These are phyloP conservation scores for Gaillardinia entomophila DNA, from an alignment of 805 yeast species.

Conservation along the genomic window DNA sequence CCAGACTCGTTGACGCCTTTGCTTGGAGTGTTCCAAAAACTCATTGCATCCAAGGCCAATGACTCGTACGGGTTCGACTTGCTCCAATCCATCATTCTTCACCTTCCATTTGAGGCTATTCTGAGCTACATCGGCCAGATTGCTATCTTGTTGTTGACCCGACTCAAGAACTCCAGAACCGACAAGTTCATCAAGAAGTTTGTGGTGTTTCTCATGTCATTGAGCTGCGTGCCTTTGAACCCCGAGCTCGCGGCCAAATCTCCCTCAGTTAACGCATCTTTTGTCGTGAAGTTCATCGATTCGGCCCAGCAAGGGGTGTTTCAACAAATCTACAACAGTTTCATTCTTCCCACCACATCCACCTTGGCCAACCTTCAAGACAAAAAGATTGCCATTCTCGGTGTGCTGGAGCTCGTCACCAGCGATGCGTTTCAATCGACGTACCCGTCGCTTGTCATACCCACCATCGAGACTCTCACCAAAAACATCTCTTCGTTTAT, in stretches of 20 bases:
- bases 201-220: conserved; percentile 45
- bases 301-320: conserved; percentile 62
- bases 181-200: conserved; percentile 74
- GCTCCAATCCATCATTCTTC: conserved; percentile 59
- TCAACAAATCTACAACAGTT: conserved; percentile 42
- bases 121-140: conserved; percentile 61
- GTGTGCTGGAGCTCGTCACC: conserved; percentile 40
- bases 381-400: conserved; percentile 48
- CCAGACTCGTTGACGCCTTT: conserved; percentile 58
- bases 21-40: conserved; percentile 93
- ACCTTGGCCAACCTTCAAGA: conserved; percentile 47
- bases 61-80: conserved; percentile 84
- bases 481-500: conserved; percentile 22
- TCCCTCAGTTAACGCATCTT: conserved; percentile 36
- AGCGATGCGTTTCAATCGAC: conserved; percentile 13
- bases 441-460: conserved; percentile 17
- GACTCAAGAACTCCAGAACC: conserved; percentile 76
- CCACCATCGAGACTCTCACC: conserved; percentile 27
- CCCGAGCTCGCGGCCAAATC: conserved; percentile 19
- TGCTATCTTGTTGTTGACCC: conserved; percentile 68
- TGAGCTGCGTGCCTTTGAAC: conserved; percentile 38
- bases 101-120: conserved; percentile 46
- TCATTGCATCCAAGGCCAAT: conserved; percentile 77
- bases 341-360: conserved; percentile 48
- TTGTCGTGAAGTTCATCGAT: conserved; percentile 61